A percentile compares a stretch with the other conserved stretches of the same genome.
Evolutionary conservation across 352 stramenopile genomes (phyloP).

Genomic region (Hyaloperonospora brassicae): DNA sequence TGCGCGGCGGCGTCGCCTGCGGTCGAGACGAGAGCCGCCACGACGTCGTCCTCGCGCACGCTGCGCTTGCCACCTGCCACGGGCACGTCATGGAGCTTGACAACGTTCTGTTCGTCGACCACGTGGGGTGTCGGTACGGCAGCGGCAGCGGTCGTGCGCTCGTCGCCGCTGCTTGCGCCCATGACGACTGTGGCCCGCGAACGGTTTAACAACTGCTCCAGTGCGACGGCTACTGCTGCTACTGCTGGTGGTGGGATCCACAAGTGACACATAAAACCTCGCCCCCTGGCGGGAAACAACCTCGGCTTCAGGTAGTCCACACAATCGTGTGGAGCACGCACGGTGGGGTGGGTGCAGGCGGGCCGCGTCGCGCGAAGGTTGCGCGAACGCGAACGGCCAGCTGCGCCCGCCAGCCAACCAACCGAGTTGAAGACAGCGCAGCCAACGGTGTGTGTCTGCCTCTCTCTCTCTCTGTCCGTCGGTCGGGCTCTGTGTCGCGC

Average conservation of each 20-base stretch:
- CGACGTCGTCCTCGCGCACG: conserved; percentile 17
- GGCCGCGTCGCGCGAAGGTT: neutral
- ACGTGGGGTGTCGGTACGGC: neutral
- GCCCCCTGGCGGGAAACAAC: conserved; percentile 12
- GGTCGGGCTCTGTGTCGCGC: too few relatives aligned
- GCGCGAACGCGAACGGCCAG: neutral
- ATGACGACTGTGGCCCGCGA: too few relatives aligned
- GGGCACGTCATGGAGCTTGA: conserved; percentile 13
- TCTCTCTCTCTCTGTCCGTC: too few relatives aligned
- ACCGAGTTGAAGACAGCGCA: conserved; percentile 5
- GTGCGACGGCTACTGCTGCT: too few relatives aligned
- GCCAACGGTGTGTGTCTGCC: too few relatives aligned
- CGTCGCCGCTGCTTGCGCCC: conserved; percentile 23
- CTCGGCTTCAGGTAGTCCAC: conserved; percentile 24
- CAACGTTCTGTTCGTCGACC: conserved; percentile 15
- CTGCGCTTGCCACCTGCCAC: conserved; percentile 34
- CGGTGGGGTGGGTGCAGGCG: too few relatives aligned
- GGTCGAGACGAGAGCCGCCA: conserved; percentile 17
- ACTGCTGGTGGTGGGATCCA: conserved; percentile 26
- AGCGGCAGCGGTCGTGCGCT: conserved; percentile 13
- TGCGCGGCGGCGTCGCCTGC: conserved; percentile 15
- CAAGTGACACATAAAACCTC: conserved; percentile 34
- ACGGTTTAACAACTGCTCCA: too few relatives aligned
- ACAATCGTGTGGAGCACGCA: conserved; percentile 16
- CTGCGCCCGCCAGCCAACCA: conserved; percentile 32